Base-by-base conservation (phyloP, 2,329 filamentous ascomycete genomes). In the Neonectria punicea region DNA sequence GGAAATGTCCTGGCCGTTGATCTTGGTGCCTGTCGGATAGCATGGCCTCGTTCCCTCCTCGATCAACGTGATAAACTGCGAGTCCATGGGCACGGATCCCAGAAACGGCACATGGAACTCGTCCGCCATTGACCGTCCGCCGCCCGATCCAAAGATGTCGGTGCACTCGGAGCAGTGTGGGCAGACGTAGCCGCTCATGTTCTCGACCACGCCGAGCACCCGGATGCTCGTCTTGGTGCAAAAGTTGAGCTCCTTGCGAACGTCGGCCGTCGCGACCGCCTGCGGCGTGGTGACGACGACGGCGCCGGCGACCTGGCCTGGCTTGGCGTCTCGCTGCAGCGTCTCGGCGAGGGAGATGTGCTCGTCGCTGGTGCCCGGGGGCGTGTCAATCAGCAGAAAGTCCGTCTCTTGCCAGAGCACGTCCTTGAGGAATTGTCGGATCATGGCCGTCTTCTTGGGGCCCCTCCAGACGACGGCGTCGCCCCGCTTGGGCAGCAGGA, bases 361-460 rank as follows among this genome's bases (percentile, higher is more conserved):
- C 80, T 99, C 96, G 80, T 99, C 96, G 65, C 92, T 96, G 2
- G 96, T 99, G 3, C 96, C 96, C 0, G 96, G 96, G 13, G 96
- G 96, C 3, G 96, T 99, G 79, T 99, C 96, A 75, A 99, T 93
- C 64, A 99, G 87, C 0, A 99, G 85, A 76, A 93, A 98, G 78
- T 98, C 95, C n/a, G 93, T 88, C 25, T 90, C 87, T 58, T 89
- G 87, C 96, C 96, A 98, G 32, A 93, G 85, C 5, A 98, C 94
- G 75, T 98, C 94, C 1, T 92, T 92, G 30, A 99, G 84, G 77
- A 99, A 99, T 79, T 99, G 96, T 44, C 94, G 90, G 63, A 99
- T 93, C 96, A 99, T 99, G 55, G 96, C 96, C 5, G 96, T 99
- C 83, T 99, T 99, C 82, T 99, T 99, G 2, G 96, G 96, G 0